Base-by-base conservation (phyloP, 2,329 filamentous ascomycete genomes). In the Nothophaeocryptopus gaeumannii region DNA sequence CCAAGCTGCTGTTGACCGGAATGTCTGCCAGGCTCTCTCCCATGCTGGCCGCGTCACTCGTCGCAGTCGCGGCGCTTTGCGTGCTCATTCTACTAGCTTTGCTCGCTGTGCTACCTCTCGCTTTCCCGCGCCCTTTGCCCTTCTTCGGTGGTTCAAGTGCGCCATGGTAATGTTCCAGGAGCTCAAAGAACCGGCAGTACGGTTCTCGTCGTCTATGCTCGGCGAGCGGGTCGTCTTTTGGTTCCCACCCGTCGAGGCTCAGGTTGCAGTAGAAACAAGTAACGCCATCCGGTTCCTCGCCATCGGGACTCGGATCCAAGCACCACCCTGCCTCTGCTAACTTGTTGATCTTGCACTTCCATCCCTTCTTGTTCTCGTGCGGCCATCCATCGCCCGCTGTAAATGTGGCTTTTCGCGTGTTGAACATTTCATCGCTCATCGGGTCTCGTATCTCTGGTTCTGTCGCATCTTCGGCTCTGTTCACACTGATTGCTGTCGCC, bases 261-360 rank as follows among this genome's bases (percentile, higher is more conserved):
- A 97, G 73, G 50, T 87, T 83, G 73, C 93, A 99, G 71, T 97
- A 96, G 26, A 88, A 80, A 67, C 93, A 99, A 9, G 87, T 93
- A 8, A 89, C 88, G 73, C 92, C 88, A 68, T 99, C 93, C 29
- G 49, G 45, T 58, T 93, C 85, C 10, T 84, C 89, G 37, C 92
- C 89, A 7, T 62, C 56, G 37, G 81, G 73, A 5, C 83, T 88
- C 0, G 93, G 91, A 16, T 90, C 95, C 71, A 91, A 96, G 66
- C 87, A 90, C 91, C 92, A 99, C 9, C 93, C 93, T 26, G 89
- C 88, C 58, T 92, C 88, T 31, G 89, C 89, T 74, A 97, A 84
- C 84, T 95, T 91, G 60, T 93, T 87, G 0, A 82, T 84, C 69
- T 93, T 95, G 73, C 89, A 95, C 56, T 88, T 84, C 90, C 90